Base-by-base conservation (phyloP, 768 basidiomycete genomes). In the Termitomyces sp. region DNA sequence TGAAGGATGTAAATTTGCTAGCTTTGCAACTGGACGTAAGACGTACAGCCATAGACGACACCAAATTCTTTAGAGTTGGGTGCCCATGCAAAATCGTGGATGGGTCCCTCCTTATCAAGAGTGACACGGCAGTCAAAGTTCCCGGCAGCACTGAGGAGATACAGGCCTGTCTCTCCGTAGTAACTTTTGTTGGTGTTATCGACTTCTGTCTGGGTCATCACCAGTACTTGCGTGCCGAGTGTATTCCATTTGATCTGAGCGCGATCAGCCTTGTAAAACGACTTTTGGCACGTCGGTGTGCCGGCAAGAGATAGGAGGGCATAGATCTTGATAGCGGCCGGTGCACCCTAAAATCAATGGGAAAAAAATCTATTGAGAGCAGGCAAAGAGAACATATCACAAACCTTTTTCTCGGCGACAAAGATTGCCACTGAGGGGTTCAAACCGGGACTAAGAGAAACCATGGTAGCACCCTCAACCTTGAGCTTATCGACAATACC, bases 131-230 rank as follows among this genome's bases (percentile, higher is more conserved):
- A 93, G 69, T 98, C 95, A 65, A 94, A 98, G 64, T 93, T 91
- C 16, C 96, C 95, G 9, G 92, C 88, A 18, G 94, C 86, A 62
- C 88, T 94, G 60, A 98, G 83, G 15, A 98, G 81, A 73, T 96
- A 98, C 66, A 99, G 76, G 53, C 92, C 92, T 2, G 95, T 97
- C 77, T 98, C 96, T 54, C 97, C 97, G 64, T 98, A 99, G 72
- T 99, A 99, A 66, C 88, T 94, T 82, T 92, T 97, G 72, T 96
- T 96, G 47, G 92, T 88, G 69, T 92, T 92, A 68, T 99, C 96
- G 54, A 98, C 95, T 66, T 99, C 97, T 4, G 95, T 96, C 67
- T 95, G 93, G 0, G 96, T 95, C 37, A 98, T 73, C 59, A 98
- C 81, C 55, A 99, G 77, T 2, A 95, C 89, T 67, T 92, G 92